Conservation (phyloP, 106 monocot species). For the Dendrobium catenatum region DNA sequence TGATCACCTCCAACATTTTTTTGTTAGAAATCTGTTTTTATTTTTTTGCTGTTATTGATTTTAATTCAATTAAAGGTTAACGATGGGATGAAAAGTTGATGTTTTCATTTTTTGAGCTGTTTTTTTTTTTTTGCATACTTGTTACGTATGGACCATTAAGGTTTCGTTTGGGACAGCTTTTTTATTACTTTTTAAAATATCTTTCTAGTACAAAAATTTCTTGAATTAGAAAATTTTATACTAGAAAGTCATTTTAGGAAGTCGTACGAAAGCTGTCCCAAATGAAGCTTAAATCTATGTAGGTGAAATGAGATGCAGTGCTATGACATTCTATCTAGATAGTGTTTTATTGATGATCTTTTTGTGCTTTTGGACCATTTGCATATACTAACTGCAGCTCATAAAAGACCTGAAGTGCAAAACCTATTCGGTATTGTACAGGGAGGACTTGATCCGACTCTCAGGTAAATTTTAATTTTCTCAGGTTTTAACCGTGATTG, state of each 20-base stretch:
- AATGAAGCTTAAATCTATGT: neutral
- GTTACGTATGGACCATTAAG: neutral
- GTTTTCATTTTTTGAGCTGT: neutral
- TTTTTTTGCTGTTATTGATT: neutral
- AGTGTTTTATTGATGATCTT: neutral
- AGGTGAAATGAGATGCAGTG: neutral
- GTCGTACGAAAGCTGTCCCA: no score
- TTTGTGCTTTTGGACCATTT: neutral
- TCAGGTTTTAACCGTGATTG: neutral
- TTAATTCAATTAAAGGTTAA: neutral
- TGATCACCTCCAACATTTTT: neutral
- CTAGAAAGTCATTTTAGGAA: no score
- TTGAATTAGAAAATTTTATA: no score
- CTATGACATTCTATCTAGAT: neutral
- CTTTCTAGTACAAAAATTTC: no score
- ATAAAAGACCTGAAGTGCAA: slow-evolving; percentile 76
- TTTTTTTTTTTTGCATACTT: neutral
- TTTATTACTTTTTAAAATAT: no score
- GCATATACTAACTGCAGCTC: slow-evolving; percentile 60
- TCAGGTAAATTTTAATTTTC: slow-evolving; percentile 46
- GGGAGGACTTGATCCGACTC: slow-evolving; percentile 96
- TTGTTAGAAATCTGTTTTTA: neutral
- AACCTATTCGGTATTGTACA: slow-evolving; percentile 99
- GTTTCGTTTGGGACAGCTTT: no score
- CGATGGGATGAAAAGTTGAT: neutral